A percentile compares a stretch with the other conserved stretches of the same genome.
phyloP scores from a whole-genome alignment of 2,329 filamentous ascomycete genomes.

The Aspergillus hiratsukae region DNA sequence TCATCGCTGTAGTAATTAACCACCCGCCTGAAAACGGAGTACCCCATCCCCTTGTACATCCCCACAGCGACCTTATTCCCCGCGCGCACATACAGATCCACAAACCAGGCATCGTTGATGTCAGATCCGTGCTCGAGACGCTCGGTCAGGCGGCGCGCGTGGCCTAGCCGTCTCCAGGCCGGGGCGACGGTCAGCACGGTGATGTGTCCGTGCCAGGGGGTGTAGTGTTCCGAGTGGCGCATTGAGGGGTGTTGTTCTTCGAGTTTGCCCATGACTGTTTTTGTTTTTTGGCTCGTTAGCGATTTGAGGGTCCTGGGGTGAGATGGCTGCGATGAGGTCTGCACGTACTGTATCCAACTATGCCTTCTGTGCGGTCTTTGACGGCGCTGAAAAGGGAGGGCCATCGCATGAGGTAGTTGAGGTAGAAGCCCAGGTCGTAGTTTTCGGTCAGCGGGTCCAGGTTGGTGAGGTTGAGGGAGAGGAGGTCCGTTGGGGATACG shows the following conservation, averaged over 20 bases:
- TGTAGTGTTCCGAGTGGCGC: slow-evolving; percentile 76
- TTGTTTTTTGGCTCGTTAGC: slow-evolving; percentile 5
- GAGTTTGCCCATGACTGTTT: slow-evolving; percentile 88
- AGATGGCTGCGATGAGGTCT: not conserved
- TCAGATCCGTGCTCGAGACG: slow-evolving; percentile 80
- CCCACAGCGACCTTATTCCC: slow-evolving; percentile 83
- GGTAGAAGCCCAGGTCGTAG: slow-evolving; percentile 91
- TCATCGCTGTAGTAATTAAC: slow-evolving; percentile 92
- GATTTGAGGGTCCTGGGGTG: not conserved
- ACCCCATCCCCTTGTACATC: slow-evolving; percentile 88
- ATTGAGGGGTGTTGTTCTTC: slow-evolving; percentile 77
- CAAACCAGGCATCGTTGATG: slow-evolving; percentile 83
- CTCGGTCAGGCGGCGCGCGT: slow-evolving; percentile 77
- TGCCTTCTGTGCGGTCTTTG: slow-evolving; percentile 78
- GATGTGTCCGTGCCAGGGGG: slow-evolving; percentile 99
- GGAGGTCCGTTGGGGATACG: slow-evolving; percentile 78
- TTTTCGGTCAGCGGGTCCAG: slow-evolving; percentile 97
- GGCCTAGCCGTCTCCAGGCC: slow-evolving; percentile 75
- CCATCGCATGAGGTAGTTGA: slow-evolving; percentile 95
- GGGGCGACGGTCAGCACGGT: slow-evolving; percentile 92
- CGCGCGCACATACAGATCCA: slow-evolving; percentile 87
- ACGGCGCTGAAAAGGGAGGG: slow-evolving; percentile 90
- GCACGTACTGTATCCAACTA: slow-evolving; percentile 83
- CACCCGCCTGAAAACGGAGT: slow-evolving; percentile 83
- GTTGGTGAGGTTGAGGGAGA: slow-evolving; percentile 90